Conservation (phyloP, 2,329 filamentous ascomycete species). For the Colletotrichum sp. region DNA sequence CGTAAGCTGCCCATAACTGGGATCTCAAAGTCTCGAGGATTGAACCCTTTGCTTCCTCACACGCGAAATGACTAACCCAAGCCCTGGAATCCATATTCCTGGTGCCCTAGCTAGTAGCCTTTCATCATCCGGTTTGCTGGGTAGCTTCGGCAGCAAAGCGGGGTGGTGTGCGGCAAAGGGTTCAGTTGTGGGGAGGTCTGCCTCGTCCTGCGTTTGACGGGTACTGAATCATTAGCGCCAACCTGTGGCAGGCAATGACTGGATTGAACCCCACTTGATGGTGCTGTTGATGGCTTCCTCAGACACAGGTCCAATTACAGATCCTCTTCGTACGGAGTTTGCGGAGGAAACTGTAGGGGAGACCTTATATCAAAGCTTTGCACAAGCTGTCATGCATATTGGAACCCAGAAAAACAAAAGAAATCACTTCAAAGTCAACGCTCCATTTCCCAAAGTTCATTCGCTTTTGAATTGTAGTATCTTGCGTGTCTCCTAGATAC, state of each 20-base stretch:
- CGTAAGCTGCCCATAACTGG: background rate
- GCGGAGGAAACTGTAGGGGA: background rate
- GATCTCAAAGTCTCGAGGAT: background rate
- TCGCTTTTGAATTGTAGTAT: background rate
- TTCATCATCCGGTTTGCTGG: background rate
- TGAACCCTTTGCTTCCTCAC: background rate
- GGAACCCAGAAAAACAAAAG: background rate
- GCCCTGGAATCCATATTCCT: background rate
- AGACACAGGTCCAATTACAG: background rate
- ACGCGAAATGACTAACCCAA: background rate
- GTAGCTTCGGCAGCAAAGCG: background rate
- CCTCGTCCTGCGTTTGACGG: background rate
- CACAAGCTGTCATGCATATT: background rate
- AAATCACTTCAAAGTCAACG: background rate
- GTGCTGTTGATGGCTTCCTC: background rate
- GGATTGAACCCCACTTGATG: background rate
- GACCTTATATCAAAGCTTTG: background rate
- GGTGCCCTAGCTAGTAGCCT: background rate
- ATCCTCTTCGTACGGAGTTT: background rate
- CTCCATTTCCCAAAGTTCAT: rapidly evolving
- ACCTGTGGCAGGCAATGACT: background rate
- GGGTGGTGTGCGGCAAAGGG: background rate
- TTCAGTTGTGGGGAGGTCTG: background rate
- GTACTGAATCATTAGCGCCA: conserved; percentile 20
- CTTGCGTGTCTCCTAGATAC: background rate